Conservation (phyloP, 1,139 yeast genomes). For the Geotrichum cucujoidarum region DNA sequence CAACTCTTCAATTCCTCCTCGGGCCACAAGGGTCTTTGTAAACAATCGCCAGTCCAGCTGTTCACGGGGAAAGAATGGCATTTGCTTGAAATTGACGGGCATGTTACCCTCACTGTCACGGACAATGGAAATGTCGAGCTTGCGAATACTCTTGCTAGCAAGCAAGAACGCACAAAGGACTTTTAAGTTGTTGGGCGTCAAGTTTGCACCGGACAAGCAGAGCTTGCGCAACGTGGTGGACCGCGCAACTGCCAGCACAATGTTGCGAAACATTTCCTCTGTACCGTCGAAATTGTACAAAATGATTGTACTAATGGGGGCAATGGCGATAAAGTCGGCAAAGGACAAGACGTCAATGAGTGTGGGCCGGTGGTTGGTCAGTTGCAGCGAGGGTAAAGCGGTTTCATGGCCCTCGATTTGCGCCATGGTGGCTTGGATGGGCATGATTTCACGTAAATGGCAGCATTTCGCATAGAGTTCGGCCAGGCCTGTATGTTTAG, state of each 20-base stretch:
- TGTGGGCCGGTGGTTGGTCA: conserved; percentile 87
- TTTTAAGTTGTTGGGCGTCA: conserved; percentile 69
- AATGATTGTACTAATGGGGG: conserved; percentile 70
- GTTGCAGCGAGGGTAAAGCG: conserved; percentile 70
- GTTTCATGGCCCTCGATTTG: conserved; percentile 72
- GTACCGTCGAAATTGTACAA: conserved; percentile 80
- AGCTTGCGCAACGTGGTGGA: conserved; percentile 62
- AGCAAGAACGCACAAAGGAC: conserved; percentile 67
- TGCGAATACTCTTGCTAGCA: conserved; percentile 52
- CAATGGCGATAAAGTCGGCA: conserved; percentile 79
- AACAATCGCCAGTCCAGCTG: conserved; percentile 75
- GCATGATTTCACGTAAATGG: conserved; percentile 84
- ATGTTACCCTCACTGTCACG: conserved; percentile 17
- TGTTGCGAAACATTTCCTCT: conserved; percentile 65
- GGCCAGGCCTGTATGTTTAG: conserved; percentile 46
- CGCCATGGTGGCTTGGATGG: conserved; percentile 84
- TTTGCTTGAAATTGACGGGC: conserved; percentile 14
- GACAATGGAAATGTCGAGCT: conserved; percentile 49
- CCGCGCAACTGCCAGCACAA: conserved; percentile 58
- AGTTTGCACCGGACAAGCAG: conserved; percentile 70
- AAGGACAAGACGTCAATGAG: conserved; percentile 82
- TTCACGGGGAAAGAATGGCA: conserved; percentile 45
- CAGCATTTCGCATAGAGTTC: conserved; percentile 88
- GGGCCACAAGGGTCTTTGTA: conserved; percentile 48
- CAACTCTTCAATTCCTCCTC: conserved; percentile 82